A percentile compares a stretch with the other conserved stretches of the same genome.
Conservation (phyloP, 2,329 filamentous ascomycete genomes). For the Rutstroemia sp. region DNA sequence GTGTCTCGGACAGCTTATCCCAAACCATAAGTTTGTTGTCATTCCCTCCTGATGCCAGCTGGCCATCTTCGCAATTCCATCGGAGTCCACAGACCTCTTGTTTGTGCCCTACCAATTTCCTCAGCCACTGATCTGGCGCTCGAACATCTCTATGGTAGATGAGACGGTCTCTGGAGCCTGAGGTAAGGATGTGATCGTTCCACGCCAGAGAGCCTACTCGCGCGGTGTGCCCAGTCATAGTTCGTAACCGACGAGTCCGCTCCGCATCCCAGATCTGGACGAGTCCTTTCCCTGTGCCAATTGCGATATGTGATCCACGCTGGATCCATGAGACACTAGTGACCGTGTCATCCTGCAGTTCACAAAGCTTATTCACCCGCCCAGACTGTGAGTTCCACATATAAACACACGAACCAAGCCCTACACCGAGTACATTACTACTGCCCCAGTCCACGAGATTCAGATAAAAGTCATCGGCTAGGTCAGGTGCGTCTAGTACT, state of each 20-base stretch:
- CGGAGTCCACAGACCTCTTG: conserved; percentile 95
- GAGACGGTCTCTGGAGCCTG: conserved; percentile 83
- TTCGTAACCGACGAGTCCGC: conserved; percentile 73
- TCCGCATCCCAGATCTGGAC: conserved; percentile 98
- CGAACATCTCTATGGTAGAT: conserved; percentile 96
- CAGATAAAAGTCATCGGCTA: conserved; percentile 96
- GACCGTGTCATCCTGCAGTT: conserved; percentile 84
- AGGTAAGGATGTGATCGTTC: conserved; percentile 97
- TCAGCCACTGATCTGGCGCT: conserved; percentile 81
- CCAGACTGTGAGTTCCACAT: conserved; percentile 96
- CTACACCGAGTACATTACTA: conserved; percentile 88
- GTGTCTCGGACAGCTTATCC: conserved; percentile 91
- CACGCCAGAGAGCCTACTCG: conserved; percentile 91
- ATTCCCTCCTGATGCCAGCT: conserved; percentile 91
- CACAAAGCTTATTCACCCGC: conserved; percentile 88
- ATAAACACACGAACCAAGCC: conserved; percentile 86
- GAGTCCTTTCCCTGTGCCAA: conserved; percentile 88
- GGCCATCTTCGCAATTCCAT: conserved; percentile 95
- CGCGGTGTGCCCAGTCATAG: conserved; percentile 94
- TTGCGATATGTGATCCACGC: conserved; percentile 88
- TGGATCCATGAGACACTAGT: conserved; percentile 99
- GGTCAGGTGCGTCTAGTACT: conserved; percentile 88
- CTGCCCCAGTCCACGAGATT: conserved; percentile 98
- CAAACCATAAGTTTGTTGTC: conserved; percentile 99
- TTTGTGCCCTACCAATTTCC: conserved; percentile 86